phyloP scores from a whole-genome alignment of 2,329 filamentous ascomycete genomes.

The Pseudodiploospora longispora region DNA sequence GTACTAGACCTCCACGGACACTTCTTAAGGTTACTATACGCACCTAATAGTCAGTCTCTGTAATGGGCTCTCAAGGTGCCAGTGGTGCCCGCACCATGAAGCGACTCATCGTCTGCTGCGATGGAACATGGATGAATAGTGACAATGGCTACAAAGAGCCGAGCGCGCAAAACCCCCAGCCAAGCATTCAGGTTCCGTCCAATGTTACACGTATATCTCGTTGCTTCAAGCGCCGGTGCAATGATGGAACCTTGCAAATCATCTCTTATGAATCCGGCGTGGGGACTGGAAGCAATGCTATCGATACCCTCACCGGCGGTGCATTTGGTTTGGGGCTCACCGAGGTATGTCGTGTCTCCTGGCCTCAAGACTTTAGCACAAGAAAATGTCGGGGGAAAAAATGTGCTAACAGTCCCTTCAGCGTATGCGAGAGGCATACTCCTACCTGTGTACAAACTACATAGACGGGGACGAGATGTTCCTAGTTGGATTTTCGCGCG shows the following conservation, averaged over 20 bases:
- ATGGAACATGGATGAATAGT: constrained; percentile 47
- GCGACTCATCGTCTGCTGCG: constrained; percentile 44
- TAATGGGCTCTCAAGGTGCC: not conserved
- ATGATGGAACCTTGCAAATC: constrained; percentile 47
- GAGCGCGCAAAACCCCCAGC: constrained; percentile 25
- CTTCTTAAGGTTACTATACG: too few species aligned
- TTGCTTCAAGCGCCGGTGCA: constrained; percentile 43
- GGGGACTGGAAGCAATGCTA: constrained; percentile 41
- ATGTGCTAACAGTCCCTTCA: constrained; percentile 18
- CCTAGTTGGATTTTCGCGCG: constrained; percentile 49
- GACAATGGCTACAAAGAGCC: constrained; percentile 39
- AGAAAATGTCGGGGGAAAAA: too few species aligned
- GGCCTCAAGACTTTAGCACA: too few species aligned
- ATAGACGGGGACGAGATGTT: constrained; percentile 49
- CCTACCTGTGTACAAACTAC: constrained; percentile 55
- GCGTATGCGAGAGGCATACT: constrained; percentile 52
- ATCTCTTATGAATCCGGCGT: constrained; percentile 55
- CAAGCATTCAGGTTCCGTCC: constrained; percentile 43
- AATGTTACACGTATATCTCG: constrained; percentile 55
- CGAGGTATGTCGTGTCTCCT: constrained; percentile 29
- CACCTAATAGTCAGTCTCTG: not conserved
- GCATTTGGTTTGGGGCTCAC: constrained; percentile 47
- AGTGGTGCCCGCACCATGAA: constrained; percentile 22
- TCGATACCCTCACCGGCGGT: constrained; percentile 46
- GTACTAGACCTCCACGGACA: too few species aligned